Conservation (phyloP, 2,329 filamentous ascomycete genomes). For the Colletotrichum theobromicola region DNA sequence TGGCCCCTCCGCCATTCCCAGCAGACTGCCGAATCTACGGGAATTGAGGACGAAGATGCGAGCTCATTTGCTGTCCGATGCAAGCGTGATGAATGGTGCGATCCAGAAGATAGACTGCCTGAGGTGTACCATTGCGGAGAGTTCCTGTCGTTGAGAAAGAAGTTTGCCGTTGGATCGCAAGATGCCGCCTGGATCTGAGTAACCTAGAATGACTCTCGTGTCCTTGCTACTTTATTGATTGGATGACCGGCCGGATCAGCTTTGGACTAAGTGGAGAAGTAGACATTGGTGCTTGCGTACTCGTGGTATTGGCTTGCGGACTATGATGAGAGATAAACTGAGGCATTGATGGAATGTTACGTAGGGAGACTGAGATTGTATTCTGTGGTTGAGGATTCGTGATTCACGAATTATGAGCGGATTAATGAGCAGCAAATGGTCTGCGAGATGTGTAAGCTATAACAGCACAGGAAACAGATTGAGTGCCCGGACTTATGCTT, state of each 20-base stretch:
- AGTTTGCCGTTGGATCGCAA: background rate
- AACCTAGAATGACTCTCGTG: accelerated
- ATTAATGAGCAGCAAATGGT: background rate
- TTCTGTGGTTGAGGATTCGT: background rate
- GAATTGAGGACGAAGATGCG: background rate
- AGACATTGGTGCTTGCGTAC: background rate
- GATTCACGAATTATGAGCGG: background rate
- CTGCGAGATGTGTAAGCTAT: background rate
- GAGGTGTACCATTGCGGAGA: background rate
- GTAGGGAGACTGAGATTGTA: background rate
- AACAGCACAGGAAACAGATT: background rate
- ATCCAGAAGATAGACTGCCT: background rate
- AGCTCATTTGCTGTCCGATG: background rate
- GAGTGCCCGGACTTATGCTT: background rate
- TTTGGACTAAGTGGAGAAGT: background rate
- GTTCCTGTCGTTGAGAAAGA: background rate
- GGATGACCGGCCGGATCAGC: background rate
- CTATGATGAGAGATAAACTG: background rate
- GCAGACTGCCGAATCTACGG: background rate
- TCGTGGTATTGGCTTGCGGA: background rate
- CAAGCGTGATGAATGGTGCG: background rate
- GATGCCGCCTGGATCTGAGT: background rate
- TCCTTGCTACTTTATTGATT: background rate
- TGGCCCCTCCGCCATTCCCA: background rate
- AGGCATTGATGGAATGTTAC: no score